These are phyloP conservation scores for Geotrichum carabidarum DNA, from an alignment of 1,139 yeast genomes.

Conservation along the genomic window DNA sequence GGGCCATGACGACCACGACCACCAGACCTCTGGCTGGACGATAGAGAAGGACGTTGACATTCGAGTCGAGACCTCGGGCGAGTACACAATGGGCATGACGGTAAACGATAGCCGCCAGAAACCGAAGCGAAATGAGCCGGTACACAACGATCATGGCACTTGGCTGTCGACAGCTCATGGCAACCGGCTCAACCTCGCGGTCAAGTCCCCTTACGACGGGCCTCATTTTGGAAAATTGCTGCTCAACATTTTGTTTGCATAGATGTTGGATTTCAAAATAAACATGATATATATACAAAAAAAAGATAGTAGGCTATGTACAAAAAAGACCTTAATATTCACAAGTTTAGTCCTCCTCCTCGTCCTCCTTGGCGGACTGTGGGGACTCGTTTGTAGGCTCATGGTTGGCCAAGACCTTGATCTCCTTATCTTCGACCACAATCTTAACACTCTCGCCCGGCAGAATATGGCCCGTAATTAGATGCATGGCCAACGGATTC, in stretches of 20 bases:
- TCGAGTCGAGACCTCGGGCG: conserved; percentile 40
- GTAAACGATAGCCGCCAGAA: conserved; percentile 38
- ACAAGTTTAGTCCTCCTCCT: not conserved
- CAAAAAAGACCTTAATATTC: not conserved
- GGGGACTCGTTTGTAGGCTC: conserved; percentile 25
- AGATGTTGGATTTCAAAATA: not conserved
- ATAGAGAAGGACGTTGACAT: conserved; percentile 33
- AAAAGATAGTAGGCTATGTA: not conserved
- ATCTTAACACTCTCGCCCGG: conserved; percentile 58
- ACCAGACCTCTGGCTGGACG: conserved; percentile 27
- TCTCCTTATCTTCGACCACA: conserved; percentile 38
- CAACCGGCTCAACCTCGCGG: conserved; percentile 31
- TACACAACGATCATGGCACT: conserved; percentile 22
- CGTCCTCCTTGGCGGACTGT: no score
- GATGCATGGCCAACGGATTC: conserved; percentile 76
- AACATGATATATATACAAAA: not conserved
- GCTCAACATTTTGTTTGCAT: conserved; percentile 1
- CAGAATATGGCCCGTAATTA: conserved; percentile 74
- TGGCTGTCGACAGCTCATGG: conserved; percentile 33
- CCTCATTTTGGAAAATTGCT: conserved; percentile 7
- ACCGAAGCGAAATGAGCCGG: conserved; percentile 25
- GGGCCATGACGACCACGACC: not conserved
- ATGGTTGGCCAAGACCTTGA: conserved; percentile 49
- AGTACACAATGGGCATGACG: conserved; percentile 39
- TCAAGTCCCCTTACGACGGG: conserved; percentile 27